phyloP scores from a whole-genome alignment of 257 asterid species.

The Catharanthus roseus region DNA sequence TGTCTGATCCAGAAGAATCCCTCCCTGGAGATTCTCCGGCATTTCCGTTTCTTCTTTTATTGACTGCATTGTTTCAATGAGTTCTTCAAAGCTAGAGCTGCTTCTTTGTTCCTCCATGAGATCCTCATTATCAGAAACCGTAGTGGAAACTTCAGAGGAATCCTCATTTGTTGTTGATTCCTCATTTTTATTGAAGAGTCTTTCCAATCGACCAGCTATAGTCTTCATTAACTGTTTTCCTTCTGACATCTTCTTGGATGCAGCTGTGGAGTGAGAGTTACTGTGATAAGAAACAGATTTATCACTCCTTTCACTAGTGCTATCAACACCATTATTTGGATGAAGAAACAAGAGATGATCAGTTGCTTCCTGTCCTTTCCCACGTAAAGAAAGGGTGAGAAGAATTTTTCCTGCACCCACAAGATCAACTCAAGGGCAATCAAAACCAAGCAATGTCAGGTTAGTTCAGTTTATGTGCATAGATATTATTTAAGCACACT shows the following conservation, averaged over 20 bases:
- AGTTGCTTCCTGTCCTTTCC: slow-evolving; percentile 39
- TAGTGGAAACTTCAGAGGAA: slow-evolving; percentile 43
- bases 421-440: neutral
- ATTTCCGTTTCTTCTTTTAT: slow-evolving; percentile 32
- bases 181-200: slow-evolving; percentile 49
- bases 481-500: too few relatives aligned
- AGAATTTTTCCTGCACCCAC: slow-evolving; percentile 61
- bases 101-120: slow-evolving; percentile 25
- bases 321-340: slow-evolving; percentile 21
- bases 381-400: slow-evolving; percentile 61
- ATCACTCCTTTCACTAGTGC: slow-evolving; percentile 24
- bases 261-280: slow-evolving; percentile 22
- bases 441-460: neutral
- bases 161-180: slow-evolving; percentile 34
- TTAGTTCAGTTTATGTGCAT: neutral
- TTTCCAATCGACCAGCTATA: slow-evolving; percentile 64
- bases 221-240: slow-evolving; percentile 62
- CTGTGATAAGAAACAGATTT: slow-evolving; percentile 28
- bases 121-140: slow-evolving; percentile 50
- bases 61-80: slow-evolving; percentile 39
- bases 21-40: slow-evolving; percentile 66
- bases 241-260: slow-evolving; percentile 35
- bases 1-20: slow-evolving; percentile 63
- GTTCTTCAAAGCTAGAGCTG: slow-evolving; percentile 44
- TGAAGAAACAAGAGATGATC: slow-evolving; percentile 24